Percentiles rank a stretch among this genome's conserved stretches.
Conservation (phyloP, 441 rosid genomes). For the Adansonia grandidieri region DNA sequence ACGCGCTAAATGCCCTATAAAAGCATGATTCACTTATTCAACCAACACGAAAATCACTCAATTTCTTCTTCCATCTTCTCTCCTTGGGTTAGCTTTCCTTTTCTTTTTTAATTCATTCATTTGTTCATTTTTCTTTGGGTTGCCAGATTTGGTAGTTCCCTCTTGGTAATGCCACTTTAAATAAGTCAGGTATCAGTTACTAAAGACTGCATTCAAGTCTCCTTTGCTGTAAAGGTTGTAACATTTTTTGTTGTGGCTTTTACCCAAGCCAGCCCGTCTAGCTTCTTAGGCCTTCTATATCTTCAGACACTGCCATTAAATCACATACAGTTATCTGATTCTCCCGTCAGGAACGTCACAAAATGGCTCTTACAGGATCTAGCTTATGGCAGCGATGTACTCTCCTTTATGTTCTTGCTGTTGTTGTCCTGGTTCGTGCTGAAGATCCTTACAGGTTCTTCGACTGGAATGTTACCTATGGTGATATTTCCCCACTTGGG, state of each 20-base stretch:
- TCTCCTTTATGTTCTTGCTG: conserved; percentile 14
- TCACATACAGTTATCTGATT: neutral
- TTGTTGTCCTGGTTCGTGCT: conserved; percentile 26
- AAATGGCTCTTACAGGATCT: neutral
- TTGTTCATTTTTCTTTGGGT: neutral
- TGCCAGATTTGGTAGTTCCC: neutral
- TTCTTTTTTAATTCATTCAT: neutral
- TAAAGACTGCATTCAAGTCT: neutral
- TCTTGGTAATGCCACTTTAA: neutral
- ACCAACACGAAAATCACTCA: neutral
- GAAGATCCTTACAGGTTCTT: conserved; percentile 52
- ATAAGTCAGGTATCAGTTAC: conserved; percentile 15
- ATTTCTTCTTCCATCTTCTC: neutral
- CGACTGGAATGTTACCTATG: conserved; percentile 51
- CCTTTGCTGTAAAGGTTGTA: conserved; percentile 1
- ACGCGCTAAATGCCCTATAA: too few relatives aligned
- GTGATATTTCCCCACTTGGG: conserved; percentile 53
- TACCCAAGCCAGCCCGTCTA: too few relatives aligned
- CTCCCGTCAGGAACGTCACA: neutral
- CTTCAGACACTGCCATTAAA: neutral
- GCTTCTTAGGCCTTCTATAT: neutral
- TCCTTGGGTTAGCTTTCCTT: too few relatives aligned
- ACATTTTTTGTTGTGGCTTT: neutral
- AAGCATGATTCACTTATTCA: neutral
- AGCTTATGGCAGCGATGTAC: neutral